Evolutionary conservation across 495 filamentous ascomycete genomes (phyloP).

Genomic region (Trichoderma asperelloides): DNA sequence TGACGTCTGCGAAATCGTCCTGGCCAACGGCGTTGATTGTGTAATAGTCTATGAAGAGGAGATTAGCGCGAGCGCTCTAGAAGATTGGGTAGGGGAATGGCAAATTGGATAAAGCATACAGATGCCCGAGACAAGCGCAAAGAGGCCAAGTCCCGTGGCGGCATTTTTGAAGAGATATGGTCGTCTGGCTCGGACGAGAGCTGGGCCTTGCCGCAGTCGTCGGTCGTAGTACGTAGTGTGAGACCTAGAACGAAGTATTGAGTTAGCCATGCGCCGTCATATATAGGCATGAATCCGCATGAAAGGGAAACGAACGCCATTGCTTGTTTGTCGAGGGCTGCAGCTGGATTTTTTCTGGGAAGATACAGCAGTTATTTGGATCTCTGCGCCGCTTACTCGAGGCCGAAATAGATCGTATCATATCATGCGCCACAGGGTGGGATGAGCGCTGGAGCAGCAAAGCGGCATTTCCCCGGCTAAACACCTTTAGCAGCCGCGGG

Average conservation of each 20-base stretch:
- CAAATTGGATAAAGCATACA: constrained; percentile 44
- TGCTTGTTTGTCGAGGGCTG: constrained; percentile 27
- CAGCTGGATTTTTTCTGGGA: background rate
- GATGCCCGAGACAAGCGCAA: constrained; percentile 62
- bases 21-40: constrained; percentile 86
- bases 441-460: background rate
- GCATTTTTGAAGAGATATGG: constrained; percentile 90
- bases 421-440: background rate
- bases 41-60: constrained; percentile 56
- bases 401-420: background rate
- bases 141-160: constrained; percentile 59
- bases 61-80: background rate
- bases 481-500: background rate
- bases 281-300: background rate
- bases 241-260: constrained; percentile 26
- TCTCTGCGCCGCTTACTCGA: background rate
- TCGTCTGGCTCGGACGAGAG: constrained; percentile 80
- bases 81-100: background rate
- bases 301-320: background rate
- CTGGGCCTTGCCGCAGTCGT: constrained; percentile 66
- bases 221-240: constrained; percentile 82
- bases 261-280: background rate
- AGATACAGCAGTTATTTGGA: background rate
- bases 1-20: constrained; percentile 96
- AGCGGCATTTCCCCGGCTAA: constrained; percentile 1